A percentile compares a stretch with the other conserved stretches of the same genome.
phyloP scores from a whole-genome alignment of 495 filamentous ascomycete genomes.

The Tuber aestivum region DNA sequence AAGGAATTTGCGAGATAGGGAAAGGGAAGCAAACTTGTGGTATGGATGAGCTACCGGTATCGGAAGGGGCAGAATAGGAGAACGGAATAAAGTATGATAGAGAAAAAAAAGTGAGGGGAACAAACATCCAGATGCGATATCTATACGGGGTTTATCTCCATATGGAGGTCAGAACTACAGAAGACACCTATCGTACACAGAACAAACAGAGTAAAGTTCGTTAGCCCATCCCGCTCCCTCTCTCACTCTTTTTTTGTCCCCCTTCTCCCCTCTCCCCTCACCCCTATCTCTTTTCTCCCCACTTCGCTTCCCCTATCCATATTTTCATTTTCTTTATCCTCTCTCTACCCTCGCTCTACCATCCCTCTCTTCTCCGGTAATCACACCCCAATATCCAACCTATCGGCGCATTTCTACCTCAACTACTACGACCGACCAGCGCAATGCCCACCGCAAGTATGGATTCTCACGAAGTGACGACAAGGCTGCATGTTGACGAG shows the following conservation, averaged over 20 bases:
- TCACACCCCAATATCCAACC: neutral
- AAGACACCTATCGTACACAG: neutral
- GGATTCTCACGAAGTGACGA: slow-evolving; percentile 6
- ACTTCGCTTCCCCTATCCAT: slow-evolving; percentile 2
- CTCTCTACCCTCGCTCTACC: neutral
- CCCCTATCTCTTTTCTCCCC: slow-evolving; percentile 6
- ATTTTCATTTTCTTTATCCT: neutral
- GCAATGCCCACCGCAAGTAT: neutral
- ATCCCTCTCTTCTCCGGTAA: neutral
- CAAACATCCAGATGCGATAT: neutral
- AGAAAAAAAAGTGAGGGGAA: neutral
- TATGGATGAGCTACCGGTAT: neutral
- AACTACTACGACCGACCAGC: neutral
- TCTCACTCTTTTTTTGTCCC: neutral
- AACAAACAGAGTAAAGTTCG: neutral
- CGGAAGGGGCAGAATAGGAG: neutral
- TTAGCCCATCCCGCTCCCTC: neutral
- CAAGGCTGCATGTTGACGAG: slow-evolving; percentile 36
- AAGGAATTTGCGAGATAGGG: neutral
- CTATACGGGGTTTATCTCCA: neutral
- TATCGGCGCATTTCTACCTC: neutral
- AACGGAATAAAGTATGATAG: neutral
- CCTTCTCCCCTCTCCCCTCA: neutral
- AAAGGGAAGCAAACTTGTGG: neutral
- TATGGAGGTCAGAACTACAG: neutral